Percentiles rank a stretch among this genome's conserved stretches.
These are phyloP conservation scores for Malassezia obtusa DNA, from an alignment of 1,284 basidiomycete genomes.

Conservation along the genomic window DNA sequence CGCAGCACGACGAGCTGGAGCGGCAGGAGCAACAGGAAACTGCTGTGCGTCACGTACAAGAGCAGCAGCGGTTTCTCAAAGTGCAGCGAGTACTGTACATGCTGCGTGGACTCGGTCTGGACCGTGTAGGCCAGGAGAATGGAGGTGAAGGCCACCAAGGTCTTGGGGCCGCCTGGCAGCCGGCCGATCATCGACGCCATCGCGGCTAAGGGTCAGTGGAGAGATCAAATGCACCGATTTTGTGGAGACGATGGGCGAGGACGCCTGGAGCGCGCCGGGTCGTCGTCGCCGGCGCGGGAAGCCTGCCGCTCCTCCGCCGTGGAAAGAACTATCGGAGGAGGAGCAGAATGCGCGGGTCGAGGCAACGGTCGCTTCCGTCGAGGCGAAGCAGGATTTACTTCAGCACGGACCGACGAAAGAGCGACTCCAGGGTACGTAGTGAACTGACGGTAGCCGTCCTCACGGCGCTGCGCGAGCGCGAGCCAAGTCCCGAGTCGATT, in stretches of 20 bases:
- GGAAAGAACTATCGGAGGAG: neutral
- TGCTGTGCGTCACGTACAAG: slow-evolving; percentile 41
- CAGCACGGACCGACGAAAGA: neutral
- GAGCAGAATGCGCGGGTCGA: neutral
- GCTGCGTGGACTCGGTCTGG: slow-evolving; percentile 46
- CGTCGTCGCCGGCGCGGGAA: neutral
- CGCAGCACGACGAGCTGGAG: slow-evolving; percentile 33
- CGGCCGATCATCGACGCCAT: slow-evolving; percentile 3
- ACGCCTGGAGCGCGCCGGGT: neutral
- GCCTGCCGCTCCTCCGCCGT: neutral
- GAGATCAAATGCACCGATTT: no score
- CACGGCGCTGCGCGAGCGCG: neutral
- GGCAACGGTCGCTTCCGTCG: neutral
- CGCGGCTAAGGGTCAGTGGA: neutral
- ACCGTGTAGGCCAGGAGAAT: slow-evolving; percentile 39
- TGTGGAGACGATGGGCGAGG: slow-evolving; percentile 1
- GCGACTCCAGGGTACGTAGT: neutral
- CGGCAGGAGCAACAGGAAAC: slow-evolving; percentile 37
- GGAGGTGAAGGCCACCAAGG: slow-evolving; percentile 32
- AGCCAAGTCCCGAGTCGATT: neutral
- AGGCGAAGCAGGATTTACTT: neutral
- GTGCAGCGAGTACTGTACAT: slow-evolving; percentile 37
- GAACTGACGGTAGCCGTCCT: neutral
- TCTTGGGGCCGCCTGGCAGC: slow-evolving; percentile 16
- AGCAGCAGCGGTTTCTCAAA: slow-evolving; percentile 42